Evolutionary conservation across 2,329 filamentous ascomycete genomes (phyloP), one percentile per base, ranked within the genome.

Genomic region (Biscogniauxia sp.): DNA sequence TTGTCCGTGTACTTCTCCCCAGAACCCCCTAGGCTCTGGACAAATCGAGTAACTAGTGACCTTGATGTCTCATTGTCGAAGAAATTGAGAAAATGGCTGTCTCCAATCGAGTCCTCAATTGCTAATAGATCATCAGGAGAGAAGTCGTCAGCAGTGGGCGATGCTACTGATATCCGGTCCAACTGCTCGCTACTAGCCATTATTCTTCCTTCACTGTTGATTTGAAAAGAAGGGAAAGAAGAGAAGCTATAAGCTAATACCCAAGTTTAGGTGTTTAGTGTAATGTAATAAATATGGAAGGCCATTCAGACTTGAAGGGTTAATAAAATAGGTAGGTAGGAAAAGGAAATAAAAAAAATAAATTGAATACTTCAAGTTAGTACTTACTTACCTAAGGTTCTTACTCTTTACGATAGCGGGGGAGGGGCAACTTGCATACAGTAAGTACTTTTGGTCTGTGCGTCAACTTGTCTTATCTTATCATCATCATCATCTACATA

Each of bases 51-150:
- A 51, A 70, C 59, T 41, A 70, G 53, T 17, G 23, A 55, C 17
- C 53, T 49, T 5, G 68, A 60, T n/a, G 49, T 6, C 20, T 64
- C 61, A 23, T 50, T 50, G 5, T 63, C 37, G 32, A 70, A 67
- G 8, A 52, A 58, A 13, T 65, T 55, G 2, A 71, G 62, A 26
- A 67, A 69, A 17, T 62, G 55, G 3, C 61, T 60, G 1, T 65
- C 58, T n/a, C 66, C 62, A 52, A 69, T 54, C 11, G 64, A 62
- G 17, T 50, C 61, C 53, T 68, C 68, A 8, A 69, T 65, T 6
- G 63, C 61, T 4, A 63, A 56, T 4, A 69, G 56, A 20, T 61
- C 45, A 45, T 45, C 11, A 17, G 17, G 15, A 6, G 37, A 45
- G 37, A 45, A 45, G 37, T n/a, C 6, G 15, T n/a, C 37, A 11